Base-by-base conservation (phyloP, 1,139 yeast genomes). In the Kodamaea anthophila region DNA sequence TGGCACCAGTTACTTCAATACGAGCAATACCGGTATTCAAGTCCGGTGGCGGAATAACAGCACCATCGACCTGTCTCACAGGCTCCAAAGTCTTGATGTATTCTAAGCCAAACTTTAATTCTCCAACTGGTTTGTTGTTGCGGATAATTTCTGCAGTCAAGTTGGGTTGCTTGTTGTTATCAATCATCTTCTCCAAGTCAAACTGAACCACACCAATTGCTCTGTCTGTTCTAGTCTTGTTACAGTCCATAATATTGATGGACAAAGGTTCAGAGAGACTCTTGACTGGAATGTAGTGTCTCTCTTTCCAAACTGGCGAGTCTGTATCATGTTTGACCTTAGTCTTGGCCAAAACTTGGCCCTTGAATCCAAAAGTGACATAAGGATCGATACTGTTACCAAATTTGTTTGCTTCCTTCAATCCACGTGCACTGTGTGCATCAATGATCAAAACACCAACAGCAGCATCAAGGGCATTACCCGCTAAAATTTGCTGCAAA, bases 301-400 rank as follows among this genome's bases (percentile, higher is more conserved):
- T 78, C 61, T 91, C 93, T 49, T 88, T 75, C 94, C 95, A 91
- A 9, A 67, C 70, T 8, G 98, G 97, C 24, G 62, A 57, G 41
- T 60, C 56, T 9, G 94, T 81, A 42, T 85, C 77, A 31, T 64
- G 54, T 42, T 77, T 79, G 41, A 73, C 69, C 33, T 74, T 70
- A 4, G 96, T 81, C 44, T 77, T 73, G 8, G 81, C 93, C 44
- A 72, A 60, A 13, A 74, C 69, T 13, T 68, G 70, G 32, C 60
- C 66, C 37, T 62, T 64, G 49, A 84, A 75, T 13, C 81, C 80
- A 50, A 79, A 69, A n/a, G 78, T 71, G 41, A 87, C 69, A 56
- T 85, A 91, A 8, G 98, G 97, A 51, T 91, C 96, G 43, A 87
- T 70, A 12, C 95, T 83, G 47, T 81, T 81, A 39, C 86, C 88